Base-by-base conservation (phyloP, 768 basidiomycete species). In the Collybia mongolica region DNA sequence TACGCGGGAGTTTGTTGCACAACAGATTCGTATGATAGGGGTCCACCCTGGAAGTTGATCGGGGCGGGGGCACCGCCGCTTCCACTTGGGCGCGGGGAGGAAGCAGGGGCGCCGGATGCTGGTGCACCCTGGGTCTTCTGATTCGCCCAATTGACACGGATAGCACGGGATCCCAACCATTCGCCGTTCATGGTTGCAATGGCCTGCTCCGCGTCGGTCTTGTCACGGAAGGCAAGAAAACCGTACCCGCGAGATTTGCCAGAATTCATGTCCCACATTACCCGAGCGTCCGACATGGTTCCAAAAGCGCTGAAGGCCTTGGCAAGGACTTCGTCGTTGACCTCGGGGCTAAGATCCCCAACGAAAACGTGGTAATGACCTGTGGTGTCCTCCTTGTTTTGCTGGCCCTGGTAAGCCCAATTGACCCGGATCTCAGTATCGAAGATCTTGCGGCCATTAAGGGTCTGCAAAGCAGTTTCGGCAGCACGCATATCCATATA, bases 261-360 rank as follows among this genome's bases (percentile, higher is more conserved):
- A 46, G 95, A 96, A 73, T 95, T 97, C 93, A 98, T 98, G 68
- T 99, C 97, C 96, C 96, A 98, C 96, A 98, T 98, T 53, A 98
- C 97, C 28, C 97, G 84, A 44, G 96, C 96, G 70, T 99, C 97
- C 45, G 93, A 95, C 72, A 99, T 80, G 54, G 89, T 90, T 26
- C 94, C 95, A 66, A 99, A 99, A 35, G 96, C 96, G 60, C 84
- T 86, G 77, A 99, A 99, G 6, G 97, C 97, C 75, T 98, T 98
- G 51, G 75, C 88, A 55, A 99, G 85, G 48, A 98, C 93, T 15
- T 95, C 94, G 62, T 99, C 97, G 67, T 93, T 98, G 66, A 99
- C 95, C 69, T 99, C 97, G 19, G 97, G 96, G 59, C 90, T 93
- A 61, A 99, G 90, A 75, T 99, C 97, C n/a, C 97, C 97, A 56